Conservation (phyloP, 176 grass and related monocot genomes). For the Aechmea fasciata region DNA sequence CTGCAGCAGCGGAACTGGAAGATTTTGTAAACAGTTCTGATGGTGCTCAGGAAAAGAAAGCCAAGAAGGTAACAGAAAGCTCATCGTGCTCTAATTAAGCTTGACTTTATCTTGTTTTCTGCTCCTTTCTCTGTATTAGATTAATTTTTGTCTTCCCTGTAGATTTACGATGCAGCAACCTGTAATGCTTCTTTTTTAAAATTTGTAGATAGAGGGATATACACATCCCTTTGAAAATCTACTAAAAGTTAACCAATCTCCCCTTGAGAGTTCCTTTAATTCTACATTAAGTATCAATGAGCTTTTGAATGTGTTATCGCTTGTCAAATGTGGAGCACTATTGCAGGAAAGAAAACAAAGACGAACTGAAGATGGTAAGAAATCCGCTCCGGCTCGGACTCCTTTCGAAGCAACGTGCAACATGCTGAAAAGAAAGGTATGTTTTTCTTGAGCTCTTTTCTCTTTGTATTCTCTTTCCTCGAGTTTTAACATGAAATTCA, state of each 20-base stretch:
- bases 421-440: slow-evolving; percentile 85
- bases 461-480: too few relatives aligned
- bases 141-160: too few relatives aligned
- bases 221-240: too few relatives aligned
- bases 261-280: neutral
- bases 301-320: slow-evolving; percentile 4
- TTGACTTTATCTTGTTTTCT: neutral
- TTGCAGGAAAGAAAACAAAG: slow-evolving; percentile 46
- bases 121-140: neutral
- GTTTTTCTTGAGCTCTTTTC: neutral
- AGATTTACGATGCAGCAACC: too few relatives aligned
- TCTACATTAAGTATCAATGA: slow-evolving; percentile 3
- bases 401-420: slow-evolving; percentile 75
- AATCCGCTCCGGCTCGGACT: slow-evolving; percentile 43
- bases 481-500: too few relatives aligned
- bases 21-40: slow-evolving; percentile 37
- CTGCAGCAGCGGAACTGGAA: slow-evolving; percentile 46
- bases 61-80: slow-evolving; percentile 31
- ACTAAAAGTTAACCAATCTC: too few relatives aligned
- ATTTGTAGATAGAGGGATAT: too few relatives aligned
- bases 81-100: neutral
- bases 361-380: slow-evolving; percentile 43
- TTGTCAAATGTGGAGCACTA: neutral
- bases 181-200: too few relatives aligned
- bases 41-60: slow-evolving; percentile 27